phyloP scores from a whole-genome alignment of 768 basidiomycete species.

The Leccinum barrowsii region DNA sequence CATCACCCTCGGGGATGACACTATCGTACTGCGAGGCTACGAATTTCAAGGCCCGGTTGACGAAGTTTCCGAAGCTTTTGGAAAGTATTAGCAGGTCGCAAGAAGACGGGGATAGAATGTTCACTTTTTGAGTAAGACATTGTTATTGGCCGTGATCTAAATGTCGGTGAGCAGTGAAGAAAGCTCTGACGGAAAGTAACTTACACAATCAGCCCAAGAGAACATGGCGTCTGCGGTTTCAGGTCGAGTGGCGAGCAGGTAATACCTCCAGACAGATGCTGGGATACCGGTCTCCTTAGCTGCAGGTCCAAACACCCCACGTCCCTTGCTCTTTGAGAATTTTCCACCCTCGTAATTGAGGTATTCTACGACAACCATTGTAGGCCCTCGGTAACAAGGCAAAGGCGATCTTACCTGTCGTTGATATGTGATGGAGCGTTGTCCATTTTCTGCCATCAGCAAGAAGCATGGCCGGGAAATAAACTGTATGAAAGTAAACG shows the following conservation, averaged over 20 bases:
- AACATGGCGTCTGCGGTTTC: slow-evolving; percentile 95
- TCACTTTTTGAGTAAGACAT: slow-evolving; percentile 89
- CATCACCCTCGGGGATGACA: slow-evolving; percentile 74
- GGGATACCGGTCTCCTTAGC: slow-evolving; percentile 93
- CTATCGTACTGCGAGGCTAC: slow-evolving; percentile 79
- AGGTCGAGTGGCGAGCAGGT: slow-evolving; percentile 86
- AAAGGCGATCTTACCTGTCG: slow-evolving; percentile 63
- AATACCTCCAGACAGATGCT: slow-evolving; percentile 95
- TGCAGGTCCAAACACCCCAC: slow-evolving; percentile 94
- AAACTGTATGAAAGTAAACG: slow-evolving; percentile 96
- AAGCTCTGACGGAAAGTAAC: slow-evolving; percentile 18
- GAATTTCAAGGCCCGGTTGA: slow-evolving; percentile 93
- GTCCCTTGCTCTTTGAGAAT: slow-evolving; percentile 95
- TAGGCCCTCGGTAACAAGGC: neutral
- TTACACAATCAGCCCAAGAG: slow-evolving; percentile 91
- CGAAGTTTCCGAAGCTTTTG: slow-evolving; percentile 90
- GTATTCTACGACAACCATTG: slow-evolving; percentile 61
- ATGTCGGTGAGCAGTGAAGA: neutral
- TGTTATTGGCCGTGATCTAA: slow-evolving; percentile 90
- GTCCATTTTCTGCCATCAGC: slow-evolving; percentile 94
- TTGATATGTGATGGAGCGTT: slow-evolving; percentile 87
- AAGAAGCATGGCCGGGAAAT: slow-evolving; percentile 86
- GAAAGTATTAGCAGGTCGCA: neutral
- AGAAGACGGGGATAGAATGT: slow-evolving; percentile 11
- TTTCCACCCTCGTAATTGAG: slow-evolving; percentile 98